Conservation (phyloP, 163 green algal species). For the Trebouxiophyceae sp. region DNA sequence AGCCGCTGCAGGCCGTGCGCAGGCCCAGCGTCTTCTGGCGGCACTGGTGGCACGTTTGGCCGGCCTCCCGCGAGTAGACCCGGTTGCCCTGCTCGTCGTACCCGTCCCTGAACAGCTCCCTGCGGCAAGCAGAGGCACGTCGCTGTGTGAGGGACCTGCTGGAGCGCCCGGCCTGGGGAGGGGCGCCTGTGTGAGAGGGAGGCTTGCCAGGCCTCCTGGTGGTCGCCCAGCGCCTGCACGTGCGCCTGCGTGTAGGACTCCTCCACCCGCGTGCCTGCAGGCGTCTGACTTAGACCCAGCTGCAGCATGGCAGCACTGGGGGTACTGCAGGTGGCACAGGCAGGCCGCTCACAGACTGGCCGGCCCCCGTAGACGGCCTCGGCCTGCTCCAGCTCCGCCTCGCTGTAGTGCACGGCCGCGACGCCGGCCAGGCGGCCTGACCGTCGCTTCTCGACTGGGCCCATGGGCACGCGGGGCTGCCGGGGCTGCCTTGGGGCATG, state of each 20-base stretch:
- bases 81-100: conserved; percentile 40
- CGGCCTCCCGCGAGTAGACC: conserved; percentile 59
- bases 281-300: background rate
- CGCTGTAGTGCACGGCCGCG: conserved; percentile 31
- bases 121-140: conserved; percentile 5
- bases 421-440: conserved; percentile 20
- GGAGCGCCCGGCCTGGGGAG: background rate
- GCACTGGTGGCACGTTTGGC: conserved; percentile 72
- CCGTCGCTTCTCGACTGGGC: conserved; percentile 6
- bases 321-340: background rate
- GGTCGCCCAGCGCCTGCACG: conserved; percentile 22
- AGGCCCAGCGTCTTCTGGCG: conserved; percentile 64
- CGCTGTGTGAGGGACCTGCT: background rate
- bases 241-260: conserved; percentile 41
- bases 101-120: conserved; percentile 49
- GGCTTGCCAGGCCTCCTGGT: background rate
- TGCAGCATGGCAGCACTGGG: background rate
- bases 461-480: too few relatives aligned
- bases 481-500: too few relatives aligned
- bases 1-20: conserved; percentile 49
- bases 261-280: conserved; percentile 9
- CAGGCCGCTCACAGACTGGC: background rate
- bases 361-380: background rate
- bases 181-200: background rate
- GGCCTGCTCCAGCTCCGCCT: conserved; percentile 19